Percentiles rank a stretch among this genome's conserved stretches.
Conservation (phyloP, 2,329 filamentous ascomycete genomes). For the Cladosporium sp. region DNA sequence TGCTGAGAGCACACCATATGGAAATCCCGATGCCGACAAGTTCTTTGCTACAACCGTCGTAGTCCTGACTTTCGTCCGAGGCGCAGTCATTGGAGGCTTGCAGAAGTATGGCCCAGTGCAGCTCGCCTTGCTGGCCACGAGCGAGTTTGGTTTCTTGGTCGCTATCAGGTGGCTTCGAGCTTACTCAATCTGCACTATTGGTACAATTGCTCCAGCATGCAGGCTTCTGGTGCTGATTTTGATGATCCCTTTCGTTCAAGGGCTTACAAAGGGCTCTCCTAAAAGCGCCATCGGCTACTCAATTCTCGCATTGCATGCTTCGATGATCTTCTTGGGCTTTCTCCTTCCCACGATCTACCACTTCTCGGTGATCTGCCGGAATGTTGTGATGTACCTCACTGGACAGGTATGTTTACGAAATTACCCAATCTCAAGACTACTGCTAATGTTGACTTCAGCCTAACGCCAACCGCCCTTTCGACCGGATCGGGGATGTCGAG, state of each 20-base stretch:
- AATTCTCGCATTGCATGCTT: background rate
- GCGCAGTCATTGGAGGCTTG: slow-evolving; percentile 3
- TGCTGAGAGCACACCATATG: background rate
- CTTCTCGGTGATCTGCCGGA: background rate
- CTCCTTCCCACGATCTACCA: slow-evolving; percentile 1
- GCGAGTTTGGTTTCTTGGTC: background rate
- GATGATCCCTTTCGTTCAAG: slow-evolving; percentile 2
- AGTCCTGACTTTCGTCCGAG: slow-evolving; percentile 3
- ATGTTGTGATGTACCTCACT: background rate
- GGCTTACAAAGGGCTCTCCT: background rate
- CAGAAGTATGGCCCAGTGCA: slow-evolving; percentile 1
- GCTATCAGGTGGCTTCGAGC: slow-evolving; percentile 2
- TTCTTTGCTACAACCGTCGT: background rate
- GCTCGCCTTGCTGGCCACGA: background rate
- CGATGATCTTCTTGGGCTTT: background rate
- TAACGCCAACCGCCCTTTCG: too few species aligned
- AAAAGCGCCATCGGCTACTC: background rate
- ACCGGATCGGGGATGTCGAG: too few species aligned
- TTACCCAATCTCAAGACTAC: too few species aligned
- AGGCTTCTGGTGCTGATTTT: background rate
- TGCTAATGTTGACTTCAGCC: too few species aligned
- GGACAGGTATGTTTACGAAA: background rate
- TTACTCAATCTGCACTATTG: background rate
- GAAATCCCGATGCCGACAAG: background rate
- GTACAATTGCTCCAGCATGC: background rate